phyloP scores from a whole-genome alignment of 441 rosid species.

The Cnidoscolus chayamansa region DNA sequence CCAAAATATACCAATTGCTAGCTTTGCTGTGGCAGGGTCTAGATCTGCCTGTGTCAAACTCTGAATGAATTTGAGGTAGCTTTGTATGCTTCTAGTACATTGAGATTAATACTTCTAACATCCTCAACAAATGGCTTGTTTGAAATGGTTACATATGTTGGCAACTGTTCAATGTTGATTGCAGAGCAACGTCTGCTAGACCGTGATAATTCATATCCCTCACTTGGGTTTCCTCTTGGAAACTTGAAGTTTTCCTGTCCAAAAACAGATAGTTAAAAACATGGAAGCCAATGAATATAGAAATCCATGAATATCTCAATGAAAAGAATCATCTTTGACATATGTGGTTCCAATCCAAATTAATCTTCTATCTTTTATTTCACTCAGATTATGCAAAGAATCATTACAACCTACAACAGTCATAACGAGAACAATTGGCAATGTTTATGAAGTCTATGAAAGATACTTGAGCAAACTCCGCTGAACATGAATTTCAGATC shows the following conservation, averaged over 20 bases:
- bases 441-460: background rate
- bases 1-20: conserved; percentile 62
- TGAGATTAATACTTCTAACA: conserved; percentile 10
- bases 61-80: conserved; percentile 24
- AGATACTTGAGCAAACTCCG: background rate
- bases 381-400: too few relatives aligned
- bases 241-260: conserved; percentile 33
- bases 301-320: background rate
- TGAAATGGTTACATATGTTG: conserved; percentile 18
- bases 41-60: conserved; percentile 49
- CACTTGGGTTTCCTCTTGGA: conserved; percentile 16
- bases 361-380: background rate
- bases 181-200: conserved; percentile 20
- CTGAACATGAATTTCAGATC: background rate
- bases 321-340: background rate
- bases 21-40: conserved; percentile 74
- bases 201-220: conserved; percentile 4
- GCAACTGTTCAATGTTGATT: conserved; percentile 10
- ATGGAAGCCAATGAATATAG: background rate
- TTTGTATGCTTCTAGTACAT: conserved; percentile 14
- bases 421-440: background rate
- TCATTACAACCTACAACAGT: too few relatives aligned
- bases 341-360: background rate
- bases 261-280: conserved; percentile 13
- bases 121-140: background rate